Percentiles rank a stretch among this genome's conserved stretches.
Conservation (phyloP, 2,329 filamentous ascomycete species). For the Diaporthe citrichinensis region DNA sequence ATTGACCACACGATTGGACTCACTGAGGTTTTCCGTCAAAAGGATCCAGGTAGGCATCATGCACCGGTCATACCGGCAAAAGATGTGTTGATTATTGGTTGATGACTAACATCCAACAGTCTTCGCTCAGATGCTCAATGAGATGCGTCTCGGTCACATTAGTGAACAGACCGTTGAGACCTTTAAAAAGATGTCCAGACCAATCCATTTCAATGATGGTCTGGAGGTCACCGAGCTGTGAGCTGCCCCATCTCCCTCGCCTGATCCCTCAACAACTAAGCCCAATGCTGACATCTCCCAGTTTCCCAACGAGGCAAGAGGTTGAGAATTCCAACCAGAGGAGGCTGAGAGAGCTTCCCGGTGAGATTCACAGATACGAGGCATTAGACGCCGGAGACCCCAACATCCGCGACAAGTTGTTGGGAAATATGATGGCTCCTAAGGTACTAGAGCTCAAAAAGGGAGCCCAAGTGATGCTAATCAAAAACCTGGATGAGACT, state of each 20-base stretch:
- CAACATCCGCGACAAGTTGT: conserved; percentile 79
- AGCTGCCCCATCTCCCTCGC: conserved; percentile 46
- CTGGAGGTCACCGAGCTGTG: conserved; percentile 88
- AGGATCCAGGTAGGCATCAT: conserved; percentile 73
- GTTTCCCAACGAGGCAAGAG: conserved; percentile 90
- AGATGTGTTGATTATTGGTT: conserved; percentile 44
- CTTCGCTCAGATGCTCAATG: conserved; percentile 96
- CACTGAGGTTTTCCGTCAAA: conserved; percentile 96
- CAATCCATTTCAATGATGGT: conserved; percentile 79
- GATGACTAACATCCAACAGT: conserved; percentile 58
- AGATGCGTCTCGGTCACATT: conserved; percentile 92
- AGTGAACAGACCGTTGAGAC: conserved; percentile 80
- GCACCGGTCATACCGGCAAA: conserved; percentile 21
- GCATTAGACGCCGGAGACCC: conserved; percentile 83
- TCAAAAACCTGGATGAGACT: conserved; percentile 96
- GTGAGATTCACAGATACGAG: conserved; percentile 77
- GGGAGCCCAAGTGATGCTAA: conserved; percentile 98
- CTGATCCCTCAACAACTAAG: background rate
- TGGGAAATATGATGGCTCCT: conserved; percentile 95
- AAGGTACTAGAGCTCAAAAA: conserved; percentile 85
- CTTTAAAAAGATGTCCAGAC: conserved; percentile 81
- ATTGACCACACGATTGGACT: conserved; percentile 97
- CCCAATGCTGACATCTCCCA: conserved; percentile 47
- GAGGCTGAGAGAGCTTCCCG: conserved; percentile 80
- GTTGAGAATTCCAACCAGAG: conserved; percentile 88